Conservation (phyloP, 2,329 filamentous ascomycete genomes). For the Colletotrichum sp. region DNA sequence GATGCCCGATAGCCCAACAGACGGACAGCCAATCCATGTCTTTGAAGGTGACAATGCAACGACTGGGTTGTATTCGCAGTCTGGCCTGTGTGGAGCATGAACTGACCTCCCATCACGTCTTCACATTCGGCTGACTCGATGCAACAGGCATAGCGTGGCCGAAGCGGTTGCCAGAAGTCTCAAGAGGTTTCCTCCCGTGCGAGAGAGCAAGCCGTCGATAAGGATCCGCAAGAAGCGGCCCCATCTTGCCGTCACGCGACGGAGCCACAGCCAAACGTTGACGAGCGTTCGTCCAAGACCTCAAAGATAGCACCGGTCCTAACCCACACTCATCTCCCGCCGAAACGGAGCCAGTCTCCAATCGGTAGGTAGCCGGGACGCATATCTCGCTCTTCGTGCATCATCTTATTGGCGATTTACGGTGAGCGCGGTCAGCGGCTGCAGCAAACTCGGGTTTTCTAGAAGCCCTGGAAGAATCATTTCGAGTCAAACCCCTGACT, state of each 20-base stretch:
- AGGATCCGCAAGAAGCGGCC: conserved; percentile 8
- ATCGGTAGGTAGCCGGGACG: conserved; percentile 6
- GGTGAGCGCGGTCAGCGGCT: not conserved
- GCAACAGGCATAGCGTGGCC: not conserved
- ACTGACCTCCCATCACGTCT: conserved; percentile 1
- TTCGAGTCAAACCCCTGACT: not conserved
- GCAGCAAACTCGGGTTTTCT: not conserved
- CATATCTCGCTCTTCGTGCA: not conserved
- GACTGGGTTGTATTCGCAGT: conserved; percentile 1
- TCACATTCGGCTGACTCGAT: conserved; percentile 12
- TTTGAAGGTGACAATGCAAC: not conserved
- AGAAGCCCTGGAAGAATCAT: conserved; percentile 12
- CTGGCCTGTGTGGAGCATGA: conserved; percentile 1
- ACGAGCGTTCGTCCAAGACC: not conserved
- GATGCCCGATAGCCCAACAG: not conserved
- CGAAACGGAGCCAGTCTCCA: conserved; percentile 20
- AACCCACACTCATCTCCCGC: conserved; percentile 20
- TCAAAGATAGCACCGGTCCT: not conserved
- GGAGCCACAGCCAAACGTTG: conserved; percentile 7
- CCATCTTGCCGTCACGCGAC: conserved; percentile 6
- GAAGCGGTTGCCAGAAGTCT: not conserved
- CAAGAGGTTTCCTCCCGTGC: not conserved
- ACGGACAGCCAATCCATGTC: not conserved
- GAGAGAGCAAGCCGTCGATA: not conserved
- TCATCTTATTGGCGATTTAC: not conserved